Base-by-base conservation (phyloP, 768 basidiomycete species). In the Mycena latifolia region DNA sequence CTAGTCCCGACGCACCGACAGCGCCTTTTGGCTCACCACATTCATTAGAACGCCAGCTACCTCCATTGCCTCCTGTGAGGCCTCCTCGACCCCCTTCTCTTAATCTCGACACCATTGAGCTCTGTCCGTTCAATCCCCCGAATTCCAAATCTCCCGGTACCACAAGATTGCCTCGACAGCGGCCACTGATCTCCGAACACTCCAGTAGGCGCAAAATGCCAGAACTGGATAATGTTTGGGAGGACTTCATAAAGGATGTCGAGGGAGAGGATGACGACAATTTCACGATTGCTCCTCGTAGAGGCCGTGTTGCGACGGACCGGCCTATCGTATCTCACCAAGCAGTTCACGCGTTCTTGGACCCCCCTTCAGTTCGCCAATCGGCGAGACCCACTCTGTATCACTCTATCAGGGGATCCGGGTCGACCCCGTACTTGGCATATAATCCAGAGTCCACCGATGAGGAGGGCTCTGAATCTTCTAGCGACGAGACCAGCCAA, bases 31-130 rank as follows among this genome's bases (percentile, higher is more conserved):
- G 25, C 33, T 58, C 65, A 22, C 61, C 66, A 48, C 60, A 48
- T 37, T 59, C 64, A 0, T 59, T 62, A 11, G 55, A 69, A 9
- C 61, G 65, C 7, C 65, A 61, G 33, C 58, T 70, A 35, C 69
- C 69, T 29, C 33, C 69, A 5, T 25, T 70, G 24, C 69, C 69
- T 47, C 72, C 74, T 41, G 66, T 37, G 65, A 75, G 75, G 41
- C 75, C 77, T 15, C 74, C 75, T 60, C 74, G 75, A 27, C 78
- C 76, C 39, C 78, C 78, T 12, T 74, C 74, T 55, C 71, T 76
- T 5, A 61, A 76, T 56, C 61, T 74, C 22, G 55, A 54, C 39
- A 11, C 29, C 39, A 14, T 66, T 28, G 52, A 51, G 31, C 45
- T 15, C 18, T 33, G 45, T n/a, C 33, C 58, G 8, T n/a, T 24